Evolutionary conservation across 257 asterid species (phyloP).

Genomic region (Jaltomata sinuosa): DNA sequence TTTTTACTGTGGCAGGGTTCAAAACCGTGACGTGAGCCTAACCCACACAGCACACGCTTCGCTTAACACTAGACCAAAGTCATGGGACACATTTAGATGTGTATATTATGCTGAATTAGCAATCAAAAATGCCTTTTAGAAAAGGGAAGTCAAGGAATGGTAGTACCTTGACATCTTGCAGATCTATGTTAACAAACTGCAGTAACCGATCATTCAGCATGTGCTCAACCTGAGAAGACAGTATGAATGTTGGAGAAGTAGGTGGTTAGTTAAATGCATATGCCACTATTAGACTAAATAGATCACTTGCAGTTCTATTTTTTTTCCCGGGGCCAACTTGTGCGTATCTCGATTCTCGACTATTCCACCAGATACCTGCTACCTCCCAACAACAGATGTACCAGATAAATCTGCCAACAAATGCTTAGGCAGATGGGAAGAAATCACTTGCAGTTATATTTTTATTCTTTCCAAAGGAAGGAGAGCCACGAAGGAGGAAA

Average conservation of each 20-base stretch:
- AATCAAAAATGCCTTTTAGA: neutral
- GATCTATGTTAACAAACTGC: conserved; percentile 88
- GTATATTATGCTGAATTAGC: neutral
- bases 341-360: neutral
- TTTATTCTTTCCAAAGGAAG: neutral
- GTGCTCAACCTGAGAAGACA: conserved; percentile 76
- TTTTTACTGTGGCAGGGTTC: neutral
- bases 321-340: neutral
- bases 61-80: neutral
- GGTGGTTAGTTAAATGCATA: neutral
- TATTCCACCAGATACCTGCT: neutral
- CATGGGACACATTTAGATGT: neutral
- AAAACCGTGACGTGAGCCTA: neutral
- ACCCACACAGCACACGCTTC: neutral
- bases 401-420: neutral
- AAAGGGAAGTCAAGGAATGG: neutral
- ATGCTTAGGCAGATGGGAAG: neutral
- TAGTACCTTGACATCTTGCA: conserved; percentile 95
- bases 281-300: neutral
- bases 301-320: neutral
- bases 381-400: neutral
- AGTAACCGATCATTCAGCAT: conserved; percentile 82
- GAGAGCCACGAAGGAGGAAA: neutral
- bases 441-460: neutral
- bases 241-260: conserved; percentile 6